Percentiles rank a stretch among this genome's conserved stretches.
phyloP scores from a whole-genome alignment of 169 alveolate genomes.

The Babesia ovis region DNA sequence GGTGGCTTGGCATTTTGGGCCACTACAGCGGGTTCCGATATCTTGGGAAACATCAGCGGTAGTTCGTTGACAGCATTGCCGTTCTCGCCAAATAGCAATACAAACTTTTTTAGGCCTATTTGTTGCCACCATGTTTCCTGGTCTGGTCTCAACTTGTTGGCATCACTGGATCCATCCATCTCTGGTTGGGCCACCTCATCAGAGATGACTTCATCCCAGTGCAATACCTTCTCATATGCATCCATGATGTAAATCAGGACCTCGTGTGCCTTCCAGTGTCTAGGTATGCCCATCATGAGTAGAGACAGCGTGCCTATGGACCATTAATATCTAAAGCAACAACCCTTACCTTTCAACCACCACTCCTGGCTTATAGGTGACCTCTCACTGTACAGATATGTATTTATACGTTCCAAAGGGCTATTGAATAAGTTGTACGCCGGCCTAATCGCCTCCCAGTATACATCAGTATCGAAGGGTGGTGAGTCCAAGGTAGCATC shows the following conservation, averaged over 20 bases:
- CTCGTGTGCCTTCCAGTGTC: conserved; percentile 48
- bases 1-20: not conserved
- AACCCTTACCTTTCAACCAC: conserved; percentile 65
- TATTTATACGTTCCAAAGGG: conserved; percentile 57
- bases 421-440: conserved; percentile 3
- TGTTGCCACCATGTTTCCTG: conserved; percentile 27
- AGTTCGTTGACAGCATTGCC: conserved; percentile 53
- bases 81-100: conserved; percentile 48
- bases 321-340: not conserved
- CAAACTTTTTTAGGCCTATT: conserved; percentile 53
- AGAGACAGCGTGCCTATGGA: conserved; percentile 52
- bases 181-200: not conserved
- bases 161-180: not conserved
- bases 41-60: conserved; percentile 36
- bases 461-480: conserved; percentile 17
- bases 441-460: conserved; percentile 26
- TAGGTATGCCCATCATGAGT: conserved; percentile 64
- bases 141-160: not conserved
- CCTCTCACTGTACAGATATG: conserved; percentile 16
- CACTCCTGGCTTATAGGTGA: conserved; percentile 45
- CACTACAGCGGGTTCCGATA: not conserved
- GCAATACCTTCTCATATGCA: conserved; percentile 15
- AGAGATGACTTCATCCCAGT: conserved; percentile 6
- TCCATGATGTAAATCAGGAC: conserved; percentile 41
- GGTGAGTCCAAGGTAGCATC: conserved; percentile 65